Percentiles rank a stretch among this genome's conserved stretches.
phyloP scores from a whole-genome alignment of 108 stramenopile species.

The Fragilariopsis cylindrus region DNA sequence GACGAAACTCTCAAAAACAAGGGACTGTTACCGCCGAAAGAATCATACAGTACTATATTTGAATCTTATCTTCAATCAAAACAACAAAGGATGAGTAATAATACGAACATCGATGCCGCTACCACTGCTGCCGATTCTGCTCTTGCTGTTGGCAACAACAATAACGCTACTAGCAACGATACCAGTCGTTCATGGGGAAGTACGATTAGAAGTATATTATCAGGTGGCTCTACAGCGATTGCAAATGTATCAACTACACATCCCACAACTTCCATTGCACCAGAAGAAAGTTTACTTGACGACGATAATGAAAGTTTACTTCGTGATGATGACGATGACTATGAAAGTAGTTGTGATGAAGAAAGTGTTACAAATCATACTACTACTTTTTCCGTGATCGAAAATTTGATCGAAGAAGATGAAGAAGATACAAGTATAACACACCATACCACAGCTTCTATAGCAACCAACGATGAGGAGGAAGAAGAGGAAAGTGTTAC shows the following conservation, averaged over 20 bases:
- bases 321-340: not conserved
- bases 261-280: not conserved
- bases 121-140: not conserved
- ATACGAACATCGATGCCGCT: not conserved
- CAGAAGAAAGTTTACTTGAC: not conserved
- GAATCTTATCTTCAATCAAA: not conserved
- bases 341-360: not conserved
- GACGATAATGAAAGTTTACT: not conserved
- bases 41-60: no score
- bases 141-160: not conserved
- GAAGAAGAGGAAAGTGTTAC: not conserved
- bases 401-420: conserved; percentile 1
- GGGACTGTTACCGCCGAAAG: no score
- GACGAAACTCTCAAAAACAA: not conserved
- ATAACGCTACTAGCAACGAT: not conserved
- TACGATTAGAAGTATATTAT: no score
- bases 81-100: not conserved
- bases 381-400: not conserved
- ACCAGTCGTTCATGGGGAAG: no score
- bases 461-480: not conserved
- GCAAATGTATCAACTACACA: not conserved
- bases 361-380: not conserved
- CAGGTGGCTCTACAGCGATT: not conserved
- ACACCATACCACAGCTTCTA: not conserved
- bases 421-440: not conserved